Conservation (phyloP, 139 green algal genomes). For the Bryopsis sp. region DNA sequence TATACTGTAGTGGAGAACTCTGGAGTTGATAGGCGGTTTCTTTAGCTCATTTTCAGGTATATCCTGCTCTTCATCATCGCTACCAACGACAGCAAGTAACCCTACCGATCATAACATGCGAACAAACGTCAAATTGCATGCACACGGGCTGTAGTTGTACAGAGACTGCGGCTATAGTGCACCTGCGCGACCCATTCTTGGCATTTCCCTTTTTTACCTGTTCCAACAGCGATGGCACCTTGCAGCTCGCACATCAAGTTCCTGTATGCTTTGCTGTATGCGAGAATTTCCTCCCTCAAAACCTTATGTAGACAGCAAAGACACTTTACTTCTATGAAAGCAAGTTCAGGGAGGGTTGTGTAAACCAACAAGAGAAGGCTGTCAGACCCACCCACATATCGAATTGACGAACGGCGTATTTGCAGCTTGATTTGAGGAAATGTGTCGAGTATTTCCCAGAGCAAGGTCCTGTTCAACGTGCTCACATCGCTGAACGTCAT, state of each 20-base stretch:
- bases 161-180: too few relatives aligned
- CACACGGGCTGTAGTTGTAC: too few relatives aligned
- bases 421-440: neutral
- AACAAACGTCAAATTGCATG: too few relatives aligned
- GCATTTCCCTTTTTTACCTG: too few relatives aligned
- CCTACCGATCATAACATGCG: too few relatives aligned
- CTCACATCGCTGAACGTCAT: neutral
- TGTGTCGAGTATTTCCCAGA: neutral
- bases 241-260: neutral
- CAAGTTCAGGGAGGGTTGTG: neutral
- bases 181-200: too few relatives aligned
- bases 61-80: too few relatives aligned
- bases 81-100: too few relatives aligned
- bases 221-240: too few relatives aligned
- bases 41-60: too few relatives aligned
- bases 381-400: neutral
- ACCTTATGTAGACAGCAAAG: neutral
- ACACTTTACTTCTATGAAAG: neutral
- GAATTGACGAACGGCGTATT: neutral
- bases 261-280: neutral
- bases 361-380: neutral
- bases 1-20: too few relatives aligned
- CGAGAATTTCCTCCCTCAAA: neutral
- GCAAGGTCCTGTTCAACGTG: neutral
- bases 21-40: too few relatives aligned